phyloP scores from a whole-genome alignment of 148 eudicot species.

The Simmondsia chinensis region DNA sequence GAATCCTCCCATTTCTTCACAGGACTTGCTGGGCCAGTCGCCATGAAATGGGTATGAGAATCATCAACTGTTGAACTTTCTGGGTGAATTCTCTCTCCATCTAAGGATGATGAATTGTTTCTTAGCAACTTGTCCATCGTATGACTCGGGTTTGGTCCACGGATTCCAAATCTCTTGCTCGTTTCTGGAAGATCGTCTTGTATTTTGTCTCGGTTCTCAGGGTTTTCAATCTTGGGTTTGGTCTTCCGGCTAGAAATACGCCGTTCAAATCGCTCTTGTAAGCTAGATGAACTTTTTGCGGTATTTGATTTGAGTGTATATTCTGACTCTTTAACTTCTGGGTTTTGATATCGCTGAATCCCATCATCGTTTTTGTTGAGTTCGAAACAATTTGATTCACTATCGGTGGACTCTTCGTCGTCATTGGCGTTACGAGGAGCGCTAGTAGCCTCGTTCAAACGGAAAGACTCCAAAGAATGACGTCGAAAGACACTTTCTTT shows the following conservation, averaged over 20 bases:
- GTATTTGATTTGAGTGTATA: conserved; percentile 10
- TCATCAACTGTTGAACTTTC: too few species aligned
- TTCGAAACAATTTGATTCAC: conserved; percentile 39
- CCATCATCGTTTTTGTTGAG: conserved; percentile 21
- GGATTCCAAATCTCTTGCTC: too few species aligned
- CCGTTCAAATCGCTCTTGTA: conserved; percentile 34
- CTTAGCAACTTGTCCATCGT: too few species aligned
- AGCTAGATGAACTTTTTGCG: conserved; percentile 21
- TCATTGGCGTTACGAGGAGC: conserved; percentile 46
- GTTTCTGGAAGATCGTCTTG: too few species aligned
- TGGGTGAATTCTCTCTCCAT: too few species aligned
- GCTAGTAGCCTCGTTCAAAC: conserved; percentile 49
- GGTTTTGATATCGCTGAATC: conserved; percentile 8
- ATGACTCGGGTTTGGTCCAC: too few species aligned
- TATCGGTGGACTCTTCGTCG: conserved; percentile 30
- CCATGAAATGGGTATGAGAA: too few species aligned
- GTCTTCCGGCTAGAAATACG: conserved; percentile 22
- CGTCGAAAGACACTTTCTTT: conserved; percentile 25
- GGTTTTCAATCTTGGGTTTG: too few species aligned
- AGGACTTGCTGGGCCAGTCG: too few species aligned
- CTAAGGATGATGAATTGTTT: too few species aligned
- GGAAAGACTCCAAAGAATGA: conserved; percentile 58
- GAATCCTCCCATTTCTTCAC: too few species aligned
- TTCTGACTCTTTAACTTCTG: conserved; percentile 11
- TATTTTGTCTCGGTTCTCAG: too few species aligned